These are phyloP conservation scores for Mucor mucedo DNA, from an alignment of 371 early-diverging fungal genomes.

Conservation along the genomic window DNA sequence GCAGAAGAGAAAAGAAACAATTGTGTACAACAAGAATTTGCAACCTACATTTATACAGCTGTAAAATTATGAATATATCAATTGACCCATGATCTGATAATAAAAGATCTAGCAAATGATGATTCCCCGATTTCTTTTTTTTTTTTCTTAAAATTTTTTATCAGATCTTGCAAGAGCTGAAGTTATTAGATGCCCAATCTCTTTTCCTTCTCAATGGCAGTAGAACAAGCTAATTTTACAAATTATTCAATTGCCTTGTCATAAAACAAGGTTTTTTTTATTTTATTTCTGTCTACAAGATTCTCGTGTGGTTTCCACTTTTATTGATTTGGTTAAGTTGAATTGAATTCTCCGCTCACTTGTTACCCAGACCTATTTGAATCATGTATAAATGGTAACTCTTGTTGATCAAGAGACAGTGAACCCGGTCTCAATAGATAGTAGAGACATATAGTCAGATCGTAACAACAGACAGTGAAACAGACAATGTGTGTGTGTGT, in stretches of 20 bases:
- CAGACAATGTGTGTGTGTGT: no score
- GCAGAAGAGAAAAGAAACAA: background rate
- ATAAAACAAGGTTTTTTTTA: no score
- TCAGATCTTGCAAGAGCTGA: background rate
- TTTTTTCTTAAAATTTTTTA: background rate
- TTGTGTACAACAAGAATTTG: background rate
- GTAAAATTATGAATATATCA: background rate
- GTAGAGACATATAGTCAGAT: no score
- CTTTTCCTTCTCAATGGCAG: background rate
- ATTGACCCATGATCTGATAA: background rate
- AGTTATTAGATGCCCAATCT: conserved; percentile 1
- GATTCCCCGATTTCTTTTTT: conserved; percentile 1
- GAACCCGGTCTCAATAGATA: no score
- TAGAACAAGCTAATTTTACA: background rate
- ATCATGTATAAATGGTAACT: background rate
- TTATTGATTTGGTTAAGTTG: no score
- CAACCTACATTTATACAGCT: background rate
- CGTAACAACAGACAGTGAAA: no score
- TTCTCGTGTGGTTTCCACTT: no score
- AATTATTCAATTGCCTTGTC: no score
- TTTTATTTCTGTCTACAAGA: no score
- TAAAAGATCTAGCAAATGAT: background rate
- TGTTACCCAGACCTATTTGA: no score
- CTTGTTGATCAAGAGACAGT: background rate
- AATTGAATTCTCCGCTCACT: no score